phyloP scores from a whole-genome alignment of 1,284 basidiomycete species.

The Chiua sp. region DNA sequence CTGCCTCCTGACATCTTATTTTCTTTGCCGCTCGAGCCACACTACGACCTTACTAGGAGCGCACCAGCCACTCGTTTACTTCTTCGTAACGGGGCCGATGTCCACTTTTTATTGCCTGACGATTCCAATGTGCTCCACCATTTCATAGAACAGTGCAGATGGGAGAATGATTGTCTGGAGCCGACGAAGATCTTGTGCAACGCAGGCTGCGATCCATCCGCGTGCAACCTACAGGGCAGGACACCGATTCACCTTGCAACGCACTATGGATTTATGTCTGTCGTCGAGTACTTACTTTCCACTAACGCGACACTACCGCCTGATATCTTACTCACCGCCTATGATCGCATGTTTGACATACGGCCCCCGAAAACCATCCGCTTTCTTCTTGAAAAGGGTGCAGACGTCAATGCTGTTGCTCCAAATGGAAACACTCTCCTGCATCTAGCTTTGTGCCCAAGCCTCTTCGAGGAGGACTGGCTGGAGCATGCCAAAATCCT shows the following conservation, averaged over 20 bases:
- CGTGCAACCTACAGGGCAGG: constrained; percentile 1
- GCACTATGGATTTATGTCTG: background rate
- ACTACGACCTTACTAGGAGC: too few species aligned
- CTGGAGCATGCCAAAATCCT: background rate
- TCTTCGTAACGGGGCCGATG: background rate
- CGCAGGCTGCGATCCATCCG: constrained; percentile 13
- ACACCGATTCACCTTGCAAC: too few species aligned
- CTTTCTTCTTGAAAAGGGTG: background rate
- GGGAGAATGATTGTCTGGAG: background rate
- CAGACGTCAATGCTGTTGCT: background rate
- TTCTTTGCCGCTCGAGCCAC: background rate
- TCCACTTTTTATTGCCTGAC: too few species aligned
- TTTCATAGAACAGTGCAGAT: background rate
- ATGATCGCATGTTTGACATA: fast-evolving
- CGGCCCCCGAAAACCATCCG: background rate
- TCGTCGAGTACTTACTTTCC: constrained; percentile 4
- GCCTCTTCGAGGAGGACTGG: background rate
- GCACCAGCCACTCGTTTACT: background rate
- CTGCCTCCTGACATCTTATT: constrained; percentile 9
- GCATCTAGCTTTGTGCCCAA: background rate
- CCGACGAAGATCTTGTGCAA: background rate
- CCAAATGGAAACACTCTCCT: constrained; percentile 6
- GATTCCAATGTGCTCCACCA: constrained; percentile 11
- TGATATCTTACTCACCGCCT: constrained; percentile 6
- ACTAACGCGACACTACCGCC: background rate